Conservation (phyloP, 768 basidiomycete genomes). For the Leccinum disarticulatum region DNA sequence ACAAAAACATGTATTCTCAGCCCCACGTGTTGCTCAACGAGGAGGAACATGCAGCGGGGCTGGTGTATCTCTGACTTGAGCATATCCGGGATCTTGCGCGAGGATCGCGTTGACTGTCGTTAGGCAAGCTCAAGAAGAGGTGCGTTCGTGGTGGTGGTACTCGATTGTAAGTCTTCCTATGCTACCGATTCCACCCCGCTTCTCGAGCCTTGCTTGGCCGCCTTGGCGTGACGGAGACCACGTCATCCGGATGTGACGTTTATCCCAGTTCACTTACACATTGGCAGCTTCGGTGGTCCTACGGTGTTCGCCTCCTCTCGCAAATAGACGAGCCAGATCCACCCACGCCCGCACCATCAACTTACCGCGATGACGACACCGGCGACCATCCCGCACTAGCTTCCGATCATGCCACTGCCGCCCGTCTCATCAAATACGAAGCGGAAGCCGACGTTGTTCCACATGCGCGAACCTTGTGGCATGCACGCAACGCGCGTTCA, state of each 20-base stretch:
- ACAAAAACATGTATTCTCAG: too few relatives aligned
- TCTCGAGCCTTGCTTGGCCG: background rate
- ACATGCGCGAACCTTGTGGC: background rate
- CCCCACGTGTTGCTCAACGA: too few relatives aligned
- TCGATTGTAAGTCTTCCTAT: constrained; percentile 60
- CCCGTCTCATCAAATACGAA: constrained; percentile 13
- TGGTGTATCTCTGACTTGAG: too few relatives aligned
- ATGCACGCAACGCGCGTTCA: background rate
- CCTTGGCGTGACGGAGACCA: background rate
- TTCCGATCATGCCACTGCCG: background rate
- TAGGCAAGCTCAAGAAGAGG: too few relatives aligned
- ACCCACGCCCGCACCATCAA: background rate
- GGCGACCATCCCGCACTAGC: background rate
- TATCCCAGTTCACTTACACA: background rate
- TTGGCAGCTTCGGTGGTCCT: constrained; percentile 83
- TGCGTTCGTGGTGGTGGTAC: constrained; percentile 43
- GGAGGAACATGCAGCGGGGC: too few relatives aligned
- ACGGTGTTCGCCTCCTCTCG: constrained; percentile 78
- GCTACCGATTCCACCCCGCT: background rate
- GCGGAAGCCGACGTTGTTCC: background rate
- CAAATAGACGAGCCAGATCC: constrained; percentile 36
- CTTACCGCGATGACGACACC: constrained; percentile 14
- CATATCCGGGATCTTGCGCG: too few relatives aligned
- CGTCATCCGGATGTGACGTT: background rate
- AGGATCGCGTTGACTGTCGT: too few relatives aligned